Conservation (phyloP, 331 rosid genomes). For the Phaseolus coccineus region DNA sequence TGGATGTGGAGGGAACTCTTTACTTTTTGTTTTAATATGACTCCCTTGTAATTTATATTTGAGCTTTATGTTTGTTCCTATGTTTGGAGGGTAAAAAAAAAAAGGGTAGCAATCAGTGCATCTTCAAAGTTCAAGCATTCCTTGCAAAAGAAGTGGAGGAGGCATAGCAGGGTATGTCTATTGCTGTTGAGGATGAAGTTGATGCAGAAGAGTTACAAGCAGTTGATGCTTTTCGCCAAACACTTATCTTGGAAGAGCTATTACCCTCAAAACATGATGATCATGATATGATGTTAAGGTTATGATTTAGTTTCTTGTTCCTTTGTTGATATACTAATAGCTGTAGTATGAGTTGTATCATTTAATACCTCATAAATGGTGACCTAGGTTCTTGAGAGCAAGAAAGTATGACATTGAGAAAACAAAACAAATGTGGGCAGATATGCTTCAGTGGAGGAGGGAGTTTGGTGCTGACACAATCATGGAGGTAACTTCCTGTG, state of each 20-base stretch:
- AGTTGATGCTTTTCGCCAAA: slow-evolving; percentile 84
- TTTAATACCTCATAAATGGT: neutral
- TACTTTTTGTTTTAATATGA: slow-evolving; percentile 20
- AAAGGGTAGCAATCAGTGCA: slow-evolving; percentile 86
- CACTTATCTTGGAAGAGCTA: slow-evolving; percentile 79
- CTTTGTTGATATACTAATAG: no score
- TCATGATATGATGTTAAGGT: slow-evolving; percentile 88
- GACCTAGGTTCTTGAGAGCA: slow-evolving; percentile 81
- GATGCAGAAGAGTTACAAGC: slow-evolving; percentile 76
- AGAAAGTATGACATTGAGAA: slow-evolving; percentile 88
- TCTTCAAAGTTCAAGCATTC: slow-evolving; percentile 80
- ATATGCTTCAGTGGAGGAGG: slow-evolving; percentile 93
- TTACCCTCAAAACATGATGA: slow-evolving; percentile 86
- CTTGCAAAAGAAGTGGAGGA: slow-evolving; percentile 73
- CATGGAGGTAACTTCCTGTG: slow-evolving; percentile 67
- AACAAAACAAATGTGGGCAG: slow-evolving; percentile 96
- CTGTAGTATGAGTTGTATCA: no score
- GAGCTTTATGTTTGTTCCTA: slow-evolving; percentile 38
- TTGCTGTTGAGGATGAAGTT: slow-evolving; percentile 70
- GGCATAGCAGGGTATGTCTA: slow-evolving; percentile 78
- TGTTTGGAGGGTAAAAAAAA: slow-evolving; percentile 40
- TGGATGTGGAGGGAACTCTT: slow-evolving; percentile 50
- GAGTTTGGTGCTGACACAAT: slow-evolving; percentile 87
- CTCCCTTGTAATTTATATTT: slow-evolving; percentile 47
- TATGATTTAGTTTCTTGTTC: neutral